Base-by-base conservation (phyloP, 2,329 filamentous ascomycete species). In the Sclerotinia glacialis region DNA sequence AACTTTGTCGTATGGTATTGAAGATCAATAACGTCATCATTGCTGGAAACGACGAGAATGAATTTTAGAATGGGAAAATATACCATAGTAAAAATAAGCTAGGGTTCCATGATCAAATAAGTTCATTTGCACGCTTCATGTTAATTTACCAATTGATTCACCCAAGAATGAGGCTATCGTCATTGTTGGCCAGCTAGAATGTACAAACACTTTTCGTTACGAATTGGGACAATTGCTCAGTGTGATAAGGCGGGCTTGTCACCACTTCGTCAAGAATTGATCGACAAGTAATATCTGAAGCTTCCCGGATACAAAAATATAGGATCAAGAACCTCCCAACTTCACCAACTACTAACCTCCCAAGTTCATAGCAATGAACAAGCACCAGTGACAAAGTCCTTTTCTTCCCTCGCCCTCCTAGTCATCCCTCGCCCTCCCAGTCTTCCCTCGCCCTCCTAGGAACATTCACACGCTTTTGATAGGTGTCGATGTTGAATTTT, bases 1-100 rank as follows among this genome's bases (percentile, higher is more conserved):
- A 99, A 82, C 83, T 99, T 72, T 98, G 95, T 83, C 89, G 95
- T 72, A 98, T 99, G 94, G 93, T 97, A 72, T 85, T 97, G 73
- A 97, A 97, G 87, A 88, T 93, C 77, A 97, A 97, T 83, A 96
- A 97, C 78, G 93, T 97, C 71, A 97, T 97, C 78, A 89, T 97
- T 74, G 87, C 92, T 67, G 93, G 93, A 66, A 87, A 86, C 71
- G 93, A 93, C 72, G 91, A 96, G 70, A 87, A 94, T 72, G 93
- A 97, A 74, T 97, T 89, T 80, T 97, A 90, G 67, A 71, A 37
- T 40, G 21, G 44, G 18, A 18, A 50, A 34, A 50, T 40, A 40
- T 40, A 37, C 59, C 59, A 52, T 62, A 40, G 59, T 52, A 62
- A 50, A 40, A 52, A 62, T 62, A 62, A 46, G 50, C 46, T 62